Base-by-base conservation (phyloP, 257 asterid genomes). In the Capsicum baccatum region DNA sequence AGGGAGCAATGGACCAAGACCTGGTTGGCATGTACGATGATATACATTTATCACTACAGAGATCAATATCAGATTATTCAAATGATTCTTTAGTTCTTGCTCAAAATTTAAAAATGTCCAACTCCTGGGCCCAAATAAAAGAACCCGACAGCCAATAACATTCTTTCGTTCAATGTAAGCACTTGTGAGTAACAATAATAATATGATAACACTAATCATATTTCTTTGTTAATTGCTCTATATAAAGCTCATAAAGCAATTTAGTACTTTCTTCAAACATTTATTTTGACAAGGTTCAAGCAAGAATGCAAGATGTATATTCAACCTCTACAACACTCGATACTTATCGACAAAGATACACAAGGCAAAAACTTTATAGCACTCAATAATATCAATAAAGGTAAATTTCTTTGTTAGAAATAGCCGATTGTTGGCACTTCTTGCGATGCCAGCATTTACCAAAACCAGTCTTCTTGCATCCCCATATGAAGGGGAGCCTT, bases 231-330 rank as follows among this genome's bases (percentile, higher is more conserved):
- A 35, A 66, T 66, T 33, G 71, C 74, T 6, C 74, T 33, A 67
- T 35, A 67, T 67, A 67, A 67, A 35, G 9, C 48, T 67, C 19
- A 14, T 35, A 67, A 1, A 67, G 12, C 6, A 67, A 67, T 67
- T 35, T 37, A 67, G 1, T 67, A 42, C 74, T 35, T 67, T 67
- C 74, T 35, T 67, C 6, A 2, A 66, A 67, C 74, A 67, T 4
- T 35, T 67, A 67, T 67, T 52, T 67, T 67, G 74, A 67, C 48
- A 67, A 35, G 48, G 19, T 35, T 19, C 74, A 67, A 67, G 48
- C 74, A 67, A 66, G 50, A 67, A 26, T 26, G 33, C 33, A 26
- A 26, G 33, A 26, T 33, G 35, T 64, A 64, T 35, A 13, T 4
- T 12, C 74, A 67, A 67, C 14, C 74, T 67, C 11, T 35, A 67